Evolutionary conservation across 345 rosid genomes (phyloP), one percentile per base, ranked within the genome.

Genomic region (Eucalyptus polybractea): DNA sequence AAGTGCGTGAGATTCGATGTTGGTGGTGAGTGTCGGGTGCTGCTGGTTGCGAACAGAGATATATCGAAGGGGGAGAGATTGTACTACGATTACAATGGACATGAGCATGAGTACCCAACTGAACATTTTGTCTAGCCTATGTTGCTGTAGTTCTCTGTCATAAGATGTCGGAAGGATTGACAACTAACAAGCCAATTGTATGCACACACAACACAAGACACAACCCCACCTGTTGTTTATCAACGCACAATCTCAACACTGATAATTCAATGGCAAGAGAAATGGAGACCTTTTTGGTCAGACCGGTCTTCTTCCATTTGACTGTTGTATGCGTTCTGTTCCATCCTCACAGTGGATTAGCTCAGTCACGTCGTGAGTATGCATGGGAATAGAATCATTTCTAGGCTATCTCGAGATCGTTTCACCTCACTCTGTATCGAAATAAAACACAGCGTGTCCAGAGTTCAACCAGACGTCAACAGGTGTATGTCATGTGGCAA

Each of bases 21-120:
- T 56, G 92, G 95, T 19, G 98, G 99, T 31, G 97, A 98, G 91
- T 95, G 97, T 87, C 95, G 97, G 81, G 99, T 96, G 60, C 92
- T 98, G 89, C 94, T 98, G 83, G 93, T 98, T 89, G 98, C 99
- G 37, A 98, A 95, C 90, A 94, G 98, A 89, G 97, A 96, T 65
- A 95, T 98, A 90, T 65, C 92, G 0, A 95, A 94, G 91, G 99
- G 98, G 27, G 99, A 98, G 93, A 92, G 97, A 86, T 93, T 98
- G 87, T 97, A 98, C 89, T 97, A 97, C 89, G 99, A 98, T 93
- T 98, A 98, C 92, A 98, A 98, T 62, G 99, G 98, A 87, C 93
- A 94, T 88, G 97, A 97, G 92, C 95, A 96, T 90, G 96, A 95
- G 90, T 98, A 98, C 90, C 98, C 99, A 17, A 98, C 99, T 49